Evolutionary conservation across 257 asterid genomes (phyloP).

Genomic region (Catharanthus roseus): DNA sequence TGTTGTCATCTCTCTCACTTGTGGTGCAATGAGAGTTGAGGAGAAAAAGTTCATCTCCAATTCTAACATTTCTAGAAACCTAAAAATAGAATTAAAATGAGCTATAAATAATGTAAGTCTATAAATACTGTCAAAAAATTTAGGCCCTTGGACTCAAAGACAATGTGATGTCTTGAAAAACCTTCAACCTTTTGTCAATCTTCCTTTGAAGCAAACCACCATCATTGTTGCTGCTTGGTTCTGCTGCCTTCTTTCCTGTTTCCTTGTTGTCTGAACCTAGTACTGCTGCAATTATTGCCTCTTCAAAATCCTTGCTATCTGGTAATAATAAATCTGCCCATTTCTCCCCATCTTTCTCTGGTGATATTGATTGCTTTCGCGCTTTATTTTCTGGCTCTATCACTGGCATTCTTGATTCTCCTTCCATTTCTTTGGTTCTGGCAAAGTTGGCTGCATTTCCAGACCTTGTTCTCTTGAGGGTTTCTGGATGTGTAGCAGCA

Average conservation of each 20-base stretch:
- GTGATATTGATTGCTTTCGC: constrained; percentile 40
- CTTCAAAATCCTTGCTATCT: constrained; percentile 72
- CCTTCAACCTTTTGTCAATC: constrained; percentile 83
- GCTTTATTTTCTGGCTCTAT: constrained; percentile 36
- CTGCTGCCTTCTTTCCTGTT: constrained; percentile 16
- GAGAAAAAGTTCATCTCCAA: constrained; percentile 59
- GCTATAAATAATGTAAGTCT: neutral
- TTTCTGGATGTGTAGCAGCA: constrained; percentile 22
- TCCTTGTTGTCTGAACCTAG: constrained; percentile 28
- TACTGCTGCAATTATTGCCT: constrained; percentile 77
- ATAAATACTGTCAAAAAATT: constrained; percentile 1
- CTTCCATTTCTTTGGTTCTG: constrained; percentile 15
- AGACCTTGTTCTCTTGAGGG: constrained; percentile 72
- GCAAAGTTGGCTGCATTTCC: constrained; percentile 28
- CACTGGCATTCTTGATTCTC: constrained; percentile 15
- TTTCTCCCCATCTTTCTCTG: constrained; percentile 22
- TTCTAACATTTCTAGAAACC: constrained; percentile 7
- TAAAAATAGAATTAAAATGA: constrained; percentile 6
- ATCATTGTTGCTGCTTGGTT: constrained; percentile 7
- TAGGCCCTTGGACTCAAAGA: constrained; percentile 53
- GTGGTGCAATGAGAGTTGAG: constrained; percentile 25
- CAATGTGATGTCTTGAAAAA: constrained; percentile 74
- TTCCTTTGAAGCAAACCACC: constrained; percentile 28
- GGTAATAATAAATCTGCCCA: constrained; percentile 68
- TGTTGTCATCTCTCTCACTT: neutral